Evolutionary conservation across 257 asterid species (phyloP), one percentile per base, ranked within the genome.

Genomic region (Echites panduratus): DNA sequence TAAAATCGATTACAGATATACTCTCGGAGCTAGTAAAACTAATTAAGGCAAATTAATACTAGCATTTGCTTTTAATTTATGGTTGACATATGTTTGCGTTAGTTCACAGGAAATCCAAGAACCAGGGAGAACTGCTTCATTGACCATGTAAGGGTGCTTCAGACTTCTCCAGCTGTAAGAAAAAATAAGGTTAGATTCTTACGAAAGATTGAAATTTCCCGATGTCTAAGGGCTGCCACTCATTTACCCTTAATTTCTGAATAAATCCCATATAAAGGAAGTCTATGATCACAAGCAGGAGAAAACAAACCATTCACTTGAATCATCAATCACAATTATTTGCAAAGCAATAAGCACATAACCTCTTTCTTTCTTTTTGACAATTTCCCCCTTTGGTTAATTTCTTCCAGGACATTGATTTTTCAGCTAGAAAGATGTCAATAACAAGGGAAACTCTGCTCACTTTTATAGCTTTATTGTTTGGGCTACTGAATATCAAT

Each of bases 371-470:
- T 29, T 7, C 66, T n/a, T n/a, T n/a, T n/a, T 32, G 20, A 27
- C 17, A 59, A 32, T 29, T 32, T 62, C 32, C 45, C 22, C 45
- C 38, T 3, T 32, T 14, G 44, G 20, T 61, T 12, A n/a, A n/a
- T n/a, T 19, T 61, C 44, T 61, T 35, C 44, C 9, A 0, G 38
- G 44, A 61, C 1, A 29, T 57, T 57, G 38, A 24, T 29, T 61
- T 5, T 16, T 4, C 6, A 14, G 24, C 44, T 6, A 9, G 27
- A 17, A 64, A 32, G 38, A 64, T 64, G 69, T 64, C 49, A 68
- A 75, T 75, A 47, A 17, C 32, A 10, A 75, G 73, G 78, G 68
- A 22, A 27, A 66, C 29, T 47, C 0, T 38, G 22, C 9, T 32
- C 9, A 1, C 19, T 20, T 27, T 4, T 12, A 48, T 32, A 20